Evolutionary conservation across 352 stramenopile species (phyloP), one percentile per base, ranked within the genome.

Genomic region (Globisporangium sylvaticum): DNA sequence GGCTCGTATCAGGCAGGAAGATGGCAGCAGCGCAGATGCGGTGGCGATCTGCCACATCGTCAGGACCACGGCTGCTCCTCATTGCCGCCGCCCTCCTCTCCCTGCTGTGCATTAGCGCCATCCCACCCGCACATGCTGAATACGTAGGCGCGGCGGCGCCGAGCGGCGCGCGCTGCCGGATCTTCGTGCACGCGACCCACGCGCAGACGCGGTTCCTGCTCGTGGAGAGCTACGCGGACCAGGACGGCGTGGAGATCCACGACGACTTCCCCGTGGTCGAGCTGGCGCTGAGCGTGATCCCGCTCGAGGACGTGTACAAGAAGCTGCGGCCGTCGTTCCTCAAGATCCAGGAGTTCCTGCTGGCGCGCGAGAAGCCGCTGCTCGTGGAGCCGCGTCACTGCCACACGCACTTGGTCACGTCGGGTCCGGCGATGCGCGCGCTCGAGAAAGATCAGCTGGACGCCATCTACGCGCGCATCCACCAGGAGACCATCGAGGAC

Each of bases 181-280:
- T 91, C 56, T 88, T 91, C 44, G 64, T 89, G 0, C 78, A 84
- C 31, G 73, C 78, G 5, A 70, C 67, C 0, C 27, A 63, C 14
- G 69, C 67, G 29, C 58, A 68, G 27, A 88, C 73, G 64, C 79
- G 81, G 18, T 80, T 88, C 53, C 53, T 87, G 62, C 72, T 88
- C 39, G 60, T 91, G 57, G 75, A 84, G 59, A 87, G 80, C 63
- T 72, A 74, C 12, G 82, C 71, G 44, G 78, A 85, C 27, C 77
- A 73, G 46, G 80, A 88, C 52, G 71, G 60, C 24, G 73, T 88
- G n/a, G 72, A 77, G 9, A 54, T 86, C 14, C 73, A 78, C 61
- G 79, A 89, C 65, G 74, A 79, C 52, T 76, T 79, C 62, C 65
- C 69, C 4, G 64, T 71, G 0, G 69, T 74, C 2, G 60, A 74